Percentiles rank a stretch among this genome's conserved stretches.
phyloP scores from a whole-genome alignment of 1,139 yeast species.

The Protomyces inundatus region DNA sequence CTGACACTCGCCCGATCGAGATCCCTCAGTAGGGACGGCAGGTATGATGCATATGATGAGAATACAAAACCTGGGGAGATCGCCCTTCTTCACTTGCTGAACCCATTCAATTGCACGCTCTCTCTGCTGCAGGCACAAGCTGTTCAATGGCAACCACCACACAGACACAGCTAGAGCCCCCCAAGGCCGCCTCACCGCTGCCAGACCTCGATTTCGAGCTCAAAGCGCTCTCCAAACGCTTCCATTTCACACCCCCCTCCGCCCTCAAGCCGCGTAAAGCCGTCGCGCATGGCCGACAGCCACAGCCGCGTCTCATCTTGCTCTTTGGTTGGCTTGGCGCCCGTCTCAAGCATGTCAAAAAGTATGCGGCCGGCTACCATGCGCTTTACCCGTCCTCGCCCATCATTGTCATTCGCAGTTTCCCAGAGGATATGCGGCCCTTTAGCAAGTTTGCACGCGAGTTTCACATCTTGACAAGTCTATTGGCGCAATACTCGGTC shows the following conservation, averaged over 20 bases:
- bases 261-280: constrained; percentile 2
- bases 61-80: too few species aligned
- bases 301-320: constrained; percentile 10
- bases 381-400: constrained; percentile 22
- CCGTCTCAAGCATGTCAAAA: constrained; percentile 15
- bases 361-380: constrained; percentile 21
- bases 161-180: background rate
- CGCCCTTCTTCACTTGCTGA: too few species aligned
- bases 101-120: too few species aligned
- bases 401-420: constrained; percentile 22
- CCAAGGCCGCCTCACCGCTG: background rate
- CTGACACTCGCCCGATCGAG: too few species aligned
- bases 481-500: constrained; percentile 10
- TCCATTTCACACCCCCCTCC: constrained; percentile 20
- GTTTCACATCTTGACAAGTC: constrained; percentile 8
- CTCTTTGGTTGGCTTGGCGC: constrained; percentile 26
- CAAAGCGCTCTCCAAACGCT: constrained; percentile 17
- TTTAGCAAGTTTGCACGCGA: constrained; percentile 20
- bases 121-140: too few species aligned
- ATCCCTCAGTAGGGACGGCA: too few species aligned
- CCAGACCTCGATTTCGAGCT: background rate
- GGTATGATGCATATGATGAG: too few species aligned
- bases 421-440: constrained; percentile 17
- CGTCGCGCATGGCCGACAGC: background rate
- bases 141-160: background rate